Percentiles rank a stretch among this genome's conserved stretches.
Conservation (phyloP, 2,329 filamentous ascomycete genomes). For the Epichloe uncinata region DNA sequence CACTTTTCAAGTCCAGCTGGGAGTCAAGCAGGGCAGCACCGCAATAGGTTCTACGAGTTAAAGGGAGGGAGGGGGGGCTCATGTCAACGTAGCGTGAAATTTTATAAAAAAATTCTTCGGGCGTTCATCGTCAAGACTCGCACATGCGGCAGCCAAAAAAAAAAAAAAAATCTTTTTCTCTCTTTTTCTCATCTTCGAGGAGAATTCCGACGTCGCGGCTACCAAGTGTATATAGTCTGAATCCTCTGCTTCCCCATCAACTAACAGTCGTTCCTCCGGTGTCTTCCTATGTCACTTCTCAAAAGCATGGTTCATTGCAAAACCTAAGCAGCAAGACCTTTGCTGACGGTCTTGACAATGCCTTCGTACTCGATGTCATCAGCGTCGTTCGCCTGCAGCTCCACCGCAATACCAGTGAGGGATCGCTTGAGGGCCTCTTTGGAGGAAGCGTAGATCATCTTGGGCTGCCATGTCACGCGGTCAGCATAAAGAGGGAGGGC, state of each 20-base stretch:
- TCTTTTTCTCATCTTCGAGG: background rate
- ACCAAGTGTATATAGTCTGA: constrained; percentile 1
- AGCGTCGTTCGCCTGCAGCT: constrained; percentile 73
- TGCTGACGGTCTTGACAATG: constrained; percentile 54
- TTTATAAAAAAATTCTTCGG: background rate
- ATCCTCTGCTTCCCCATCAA: background rate
- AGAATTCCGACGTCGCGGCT: constrained; percentile 1
- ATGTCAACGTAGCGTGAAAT: background rate
- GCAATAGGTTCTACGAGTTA: constrained; percentile 5
- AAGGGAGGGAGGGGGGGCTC: background rate
- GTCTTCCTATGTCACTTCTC: background rate
- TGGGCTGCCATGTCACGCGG: constrained; percentile 40
- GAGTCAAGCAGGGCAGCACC: constrained; percentile 28
- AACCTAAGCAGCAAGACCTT: constrained; percentile 40
- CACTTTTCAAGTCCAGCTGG: constrained; percentile 61
- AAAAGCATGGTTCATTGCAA: too few species aligned
- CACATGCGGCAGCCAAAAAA: background rate
- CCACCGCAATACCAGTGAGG: constrained; percentile 59
- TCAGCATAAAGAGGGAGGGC: background rate
- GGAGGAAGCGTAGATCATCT: constrained; percentile 85
- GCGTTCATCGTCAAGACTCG: background rate
- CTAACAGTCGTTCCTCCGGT: background rate
- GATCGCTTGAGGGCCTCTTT: constrained; percentile 75
- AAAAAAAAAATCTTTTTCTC: background rate
- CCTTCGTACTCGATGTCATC: constrained; percentile 70